phyloP scores from a whole-genome alignment of 2,329 filamentous ascomycete species.

The Rutstroemia sp. region DNA sequence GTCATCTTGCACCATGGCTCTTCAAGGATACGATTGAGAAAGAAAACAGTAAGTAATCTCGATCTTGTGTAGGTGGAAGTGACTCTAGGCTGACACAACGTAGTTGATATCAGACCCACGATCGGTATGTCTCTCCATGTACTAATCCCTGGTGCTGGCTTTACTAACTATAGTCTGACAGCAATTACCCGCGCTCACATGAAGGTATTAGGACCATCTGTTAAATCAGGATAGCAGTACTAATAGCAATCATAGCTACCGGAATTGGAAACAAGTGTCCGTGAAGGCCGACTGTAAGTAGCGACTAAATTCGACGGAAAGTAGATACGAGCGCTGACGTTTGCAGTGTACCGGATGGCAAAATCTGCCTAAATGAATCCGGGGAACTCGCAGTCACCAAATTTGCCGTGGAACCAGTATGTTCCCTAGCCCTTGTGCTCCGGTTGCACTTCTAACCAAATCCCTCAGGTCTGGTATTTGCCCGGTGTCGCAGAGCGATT shows the following conservation, averaged over 20 bases:
- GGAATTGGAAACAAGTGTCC: constrained; percentile 85
- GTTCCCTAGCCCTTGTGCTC: constrained; percentile 29
- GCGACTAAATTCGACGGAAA: neutral
- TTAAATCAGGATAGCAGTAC: neutral
- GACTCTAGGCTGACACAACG: constrained; percentile 15
- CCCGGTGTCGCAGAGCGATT: constrained; percentile 88
- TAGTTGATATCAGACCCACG: constrained; percentile 31
- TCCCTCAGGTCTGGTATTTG: constrained; percentile 63
- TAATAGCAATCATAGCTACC: constrained; percentile 50
- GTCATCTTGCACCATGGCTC: constrained; percentile 78
- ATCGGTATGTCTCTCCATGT: constrained; percentile 23
- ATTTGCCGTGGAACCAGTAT: constrained; percentile 89
- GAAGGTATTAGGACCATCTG: constrained; percentile 22
- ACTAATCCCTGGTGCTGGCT: neutral
- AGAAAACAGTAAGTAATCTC: constrained; percentile 49
- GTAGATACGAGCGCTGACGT: constrained; percentile 10
- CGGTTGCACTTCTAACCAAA: constrained; percentile 39
- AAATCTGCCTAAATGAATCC: constrained; percentile 74
- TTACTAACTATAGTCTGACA: constrained; percentile 15
- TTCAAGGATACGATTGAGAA: constrained; percentile 73
- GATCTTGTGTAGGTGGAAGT: neutral
- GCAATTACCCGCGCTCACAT: constrained; percentile 32
- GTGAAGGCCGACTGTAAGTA: constrained; percentile 60
- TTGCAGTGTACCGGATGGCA: constrained; percentile 55
- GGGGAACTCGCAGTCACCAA: constrained; percentile 94